Base-by-base conservation (phyloP, 371 early-diverging fungal species). In the Rhizopus arrhizus region DNA sequence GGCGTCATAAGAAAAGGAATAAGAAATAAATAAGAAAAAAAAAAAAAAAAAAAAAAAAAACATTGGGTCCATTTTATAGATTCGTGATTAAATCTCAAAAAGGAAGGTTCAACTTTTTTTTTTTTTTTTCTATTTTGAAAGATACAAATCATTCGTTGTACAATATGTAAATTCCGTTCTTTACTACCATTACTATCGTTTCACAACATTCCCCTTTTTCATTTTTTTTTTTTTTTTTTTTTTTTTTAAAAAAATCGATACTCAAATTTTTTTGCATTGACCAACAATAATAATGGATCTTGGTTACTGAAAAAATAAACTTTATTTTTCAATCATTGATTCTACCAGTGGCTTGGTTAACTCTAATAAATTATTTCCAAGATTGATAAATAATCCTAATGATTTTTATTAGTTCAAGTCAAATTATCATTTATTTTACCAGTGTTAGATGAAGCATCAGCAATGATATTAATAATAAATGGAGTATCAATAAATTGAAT, bases 401-500 rank as follows among this genome's bases (percentile, higher is more conserved):
- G 15, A 13, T 31, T 7, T 34, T 45, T 29, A 11, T 32, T 33
- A 54, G 13, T 46, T 66, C 70, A 35, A 77, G 56, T 29, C 22
- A 41, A 8, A 69, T 15, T 32, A 15, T 3, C 28, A 33, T 33
- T 53, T 28, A 31, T 9, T 46, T 64, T 74, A 79, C 87, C 88
- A 34, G 85, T 85, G 51, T 87, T 87, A 22, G 86, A 80, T 32
- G 57, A 60, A 28, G 82, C 72, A 49, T 79, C 78, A 16, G 78
- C 83, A 36, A 87, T 73, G 46, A 87, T 65, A 0, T 85, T 85
- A 46, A 85, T 81, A 15, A 85, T 77, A 15, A 87, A 70, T 15
- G 88, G 84, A 29, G 74, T 53, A 42, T 82, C 79, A 50, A 85
- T 82, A 58, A 83, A 70, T 59, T 87, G 88, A 29, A 87, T 79